Conservation (phyloP, 2,329 filamentous ascomycete species). For the Botrytis deweyae region DNA sequence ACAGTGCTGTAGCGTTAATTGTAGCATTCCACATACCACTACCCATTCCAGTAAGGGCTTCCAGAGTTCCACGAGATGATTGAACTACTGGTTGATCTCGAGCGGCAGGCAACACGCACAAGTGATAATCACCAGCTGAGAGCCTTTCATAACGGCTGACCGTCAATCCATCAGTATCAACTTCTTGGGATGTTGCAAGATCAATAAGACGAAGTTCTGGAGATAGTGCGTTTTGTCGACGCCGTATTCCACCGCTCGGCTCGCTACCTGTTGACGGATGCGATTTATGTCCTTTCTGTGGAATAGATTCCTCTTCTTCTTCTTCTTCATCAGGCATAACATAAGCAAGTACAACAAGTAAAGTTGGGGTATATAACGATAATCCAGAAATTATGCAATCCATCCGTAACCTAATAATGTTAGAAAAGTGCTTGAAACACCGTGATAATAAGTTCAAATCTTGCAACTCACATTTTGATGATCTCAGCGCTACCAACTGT, state of each 20-base stretch:
- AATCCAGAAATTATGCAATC: slow-evolving; percentile 98
- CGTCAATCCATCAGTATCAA: slow-evolving; percentile 82
- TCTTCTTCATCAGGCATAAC: slow-evolving; percentile 69
- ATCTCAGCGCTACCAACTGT: slow-evolving; percentile 82
- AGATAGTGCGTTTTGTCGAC: slow-evolving; percentile 75
- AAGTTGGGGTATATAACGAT: slow-evolving; percentile 89
- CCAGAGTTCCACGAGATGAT: slow-evolving; percentile 70
- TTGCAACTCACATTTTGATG: slow-evolving; percentile 74
- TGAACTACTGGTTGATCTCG: slow-evolving; percentile 60
- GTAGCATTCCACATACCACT: slow-evolving; percentile 88
- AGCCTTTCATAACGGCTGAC: slow-evolving; percentile 85
- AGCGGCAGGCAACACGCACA: slow-evolving; percentile 77
- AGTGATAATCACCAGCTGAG: slow-evolving; percentile 86
- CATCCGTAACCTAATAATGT: slow-evolving; percentile 70
- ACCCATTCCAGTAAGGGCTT: slow-evolving; percentile 69
- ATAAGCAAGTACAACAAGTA: slow-evolving; percentile 90
- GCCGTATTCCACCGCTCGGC: slow-evolving; percentile 63
- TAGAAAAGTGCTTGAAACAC: slow-evolving; percentile 28
- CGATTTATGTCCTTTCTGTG: slow-evolving; percentile 41
- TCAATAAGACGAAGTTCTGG: slow-evolving; percentile 92
- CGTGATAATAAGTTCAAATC: background rate
- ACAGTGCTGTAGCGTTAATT: slow-evolving; percentile 81
- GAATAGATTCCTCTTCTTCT: slow-evolving; percentile 39
- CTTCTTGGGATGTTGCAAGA: slow-evolving; percentile 75
- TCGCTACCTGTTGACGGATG: slow-evolving; percentile 52